Base-by-base conservation (phyloP, 1,139 yeast species). In the Saccharomyces hybrid region DNA sequence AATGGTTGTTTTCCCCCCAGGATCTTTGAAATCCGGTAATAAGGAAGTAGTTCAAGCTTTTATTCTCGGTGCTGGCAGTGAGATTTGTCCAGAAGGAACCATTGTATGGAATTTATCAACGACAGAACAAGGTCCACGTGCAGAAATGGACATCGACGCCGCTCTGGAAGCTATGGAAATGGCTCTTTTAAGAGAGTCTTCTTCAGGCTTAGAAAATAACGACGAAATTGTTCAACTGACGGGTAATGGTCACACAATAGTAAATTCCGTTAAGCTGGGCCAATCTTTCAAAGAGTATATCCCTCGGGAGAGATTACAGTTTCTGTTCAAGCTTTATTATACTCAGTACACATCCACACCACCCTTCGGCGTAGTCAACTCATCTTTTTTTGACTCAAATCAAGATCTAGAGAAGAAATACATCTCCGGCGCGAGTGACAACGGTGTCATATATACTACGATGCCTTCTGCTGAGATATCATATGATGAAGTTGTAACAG, bases 1-100 rank as follows among this genome's bases (percentile, higher is more conserved):
- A 0, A 78, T 90, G 48, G 95, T 91, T 16, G 96, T 90, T 1
- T 93, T 93, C 77, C 98, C 99, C n/a, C 95, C 96, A 25, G 80
- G 80, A 25, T 83, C 96, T 0, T 77, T 91, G 54, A 78, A 85
- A 16, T 78, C 88, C 0, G 73, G 78, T 55, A 91, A 91, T 68
- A 74, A 73, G 54, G 77, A 75, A 58, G 88, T 95, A 5, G 95
- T 93, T 31, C 97, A 91, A 71, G 95, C 86, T 4, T 74, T 91
- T 47, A 87, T 93, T 48, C 83, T 88, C 75, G 96, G 96, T 51
- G 83, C 90, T n/a, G 93, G 88, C 9, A 77, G 93, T 1, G 97
- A 96, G 14, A 86, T 87, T 59, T 90, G 96, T 63, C 96, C 98
- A 0, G 71, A 70, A n/a, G 95, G 89, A 50, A 93, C 91, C 64